Conservation (phyloP, 345 rosid species). For the Gossypium australe region DNA sequence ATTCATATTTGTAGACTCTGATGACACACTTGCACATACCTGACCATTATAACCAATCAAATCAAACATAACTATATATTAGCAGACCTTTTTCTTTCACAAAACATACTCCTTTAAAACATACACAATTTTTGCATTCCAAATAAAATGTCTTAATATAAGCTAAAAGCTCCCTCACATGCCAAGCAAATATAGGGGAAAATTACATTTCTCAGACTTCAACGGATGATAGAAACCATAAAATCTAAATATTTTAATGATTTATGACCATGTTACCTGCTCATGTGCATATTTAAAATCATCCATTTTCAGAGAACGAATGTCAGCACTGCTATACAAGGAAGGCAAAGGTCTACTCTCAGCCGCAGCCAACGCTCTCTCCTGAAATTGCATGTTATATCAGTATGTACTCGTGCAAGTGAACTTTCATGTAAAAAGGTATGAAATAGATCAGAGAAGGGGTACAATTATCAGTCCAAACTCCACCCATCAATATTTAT, state of each 20-base stretch:
- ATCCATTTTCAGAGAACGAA: slow-evolving; percentile 70
- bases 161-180: neutral
- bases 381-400: slow-evolving; percentile 39
- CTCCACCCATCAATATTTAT: neutral
- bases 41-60: slow-evolving; percentile 16
- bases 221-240: neutral
- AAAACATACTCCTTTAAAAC: no score
- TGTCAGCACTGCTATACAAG: slow-evolving; percentile 62
- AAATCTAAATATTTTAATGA: neutral
- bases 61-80: neutral
- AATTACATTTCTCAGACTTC: neutral
- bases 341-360: slow-evolving; percentile 64
- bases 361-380: slow-evolving; percentile 50
- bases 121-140: neutral
- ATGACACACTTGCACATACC: slow-evolving; percentile 96
- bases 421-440: neutral
- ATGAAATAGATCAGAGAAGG: neutral
- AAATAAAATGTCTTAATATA: neutral
- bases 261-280: slow-evolving; percentile 45
- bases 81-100: no score
- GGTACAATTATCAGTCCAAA: neutral
- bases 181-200: neutral
- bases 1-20: slow-evolving; percentile 87
- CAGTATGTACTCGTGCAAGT: neutral
- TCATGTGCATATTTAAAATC: slow-evolving; percentile 90